Evolutionary conservation across 164 flowering plant species (phyloP).

Genomic region (Vitis amurensis): DNA sequence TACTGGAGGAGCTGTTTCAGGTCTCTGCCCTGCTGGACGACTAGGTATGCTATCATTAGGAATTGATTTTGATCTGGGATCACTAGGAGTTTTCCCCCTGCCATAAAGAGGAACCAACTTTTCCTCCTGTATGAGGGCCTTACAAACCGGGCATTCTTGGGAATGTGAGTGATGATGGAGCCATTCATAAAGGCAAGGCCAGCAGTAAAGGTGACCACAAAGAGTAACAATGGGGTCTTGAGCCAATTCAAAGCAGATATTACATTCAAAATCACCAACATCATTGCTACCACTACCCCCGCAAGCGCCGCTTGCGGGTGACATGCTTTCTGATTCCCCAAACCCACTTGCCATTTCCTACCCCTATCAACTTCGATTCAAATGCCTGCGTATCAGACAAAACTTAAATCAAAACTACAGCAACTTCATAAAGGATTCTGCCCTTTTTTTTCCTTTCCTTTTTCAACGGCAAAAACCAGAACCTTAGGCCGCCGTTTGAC

Average conservation of each 20-base stretch:
- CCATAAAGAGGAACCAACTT: slow-evolving; percentile 82
- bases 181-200: slow-evolving; percentile 87
- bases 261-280: slow-evolving; percentile 70
- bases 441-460: too few relatives aligned
- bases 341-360: slow-evolving; percentile 27
- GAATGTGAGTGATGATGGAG: slow-evolving; percentile 61
- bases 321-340: slow-evolving; percentile 28
- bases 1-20: slow-evolving; percentile 63
- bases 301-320: slow-evolving; percentile 28
- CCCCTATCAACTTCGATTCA: neutral
- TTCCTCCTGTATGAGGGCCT: slow-evolving; percentile 69
- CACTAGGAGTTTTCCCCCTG: slow-evolving; percentile 54
- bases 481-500: too few relatives aligned
- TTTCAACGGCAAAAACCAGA: too few relatives aligned
- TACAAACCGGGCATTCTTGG: slow-evolving; percentile 78
- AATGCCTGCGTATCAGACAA: too few relatives aligned
- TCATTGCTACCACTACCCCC: slow-evolving; percentile 40
- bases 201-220: slow-evolving; percentile 79
- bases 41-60: slow-evolving; percentile 62
- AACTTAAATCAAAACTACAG: too few relatives aligned
- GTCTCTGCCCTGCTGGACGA: slow-evolving; percentile 77
- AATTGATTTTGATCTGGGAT: slow-evolving; percentile 64
- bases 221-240: slow-evolving; percentile 81
- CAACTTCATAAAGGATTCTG: too few relatives aligned
- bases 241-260: slow-evolving; percentile 76